A percentile compares a stretch with the other conserved stretches of the same genome.
These are phyloP conservation scores for Lagenaria siceraria DNA, from an alignment of 306 rosid genomes.

Conservation along the genomic window DNA sequence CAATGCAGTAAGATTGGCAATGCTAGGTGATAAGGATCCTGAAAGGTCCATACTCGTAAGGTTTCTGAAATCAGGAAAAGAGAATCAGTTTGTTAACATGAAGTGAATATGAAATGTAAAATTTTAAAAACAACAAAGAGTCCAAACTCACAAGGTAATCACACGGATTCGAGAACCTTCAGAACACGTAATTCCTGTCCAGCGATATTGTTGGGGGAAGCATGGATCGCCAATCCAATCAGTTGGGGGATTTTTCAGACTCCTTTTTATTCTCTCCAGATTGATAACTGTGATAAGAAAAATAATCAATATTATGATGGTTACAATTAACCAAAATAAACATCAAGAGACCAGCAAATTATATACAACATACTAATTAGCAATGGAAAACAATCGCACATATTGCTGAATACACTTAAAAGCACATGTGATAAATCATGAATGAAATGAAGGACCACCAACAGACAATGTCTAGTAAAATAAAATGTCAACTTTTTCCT, in stretches of 20 bases:
- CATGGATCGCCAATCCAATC: conserved; percentile 97
- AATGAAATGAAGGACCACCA: not conserved
- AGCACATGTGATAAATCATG: not conserved
- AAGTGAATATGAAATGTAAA: conserved; percentile 7
- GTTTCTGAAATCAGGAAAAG: conserved; percentile 48
- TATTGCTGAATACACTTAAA: not conserved
- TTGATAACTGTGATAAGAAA: conserved; percentile 49
- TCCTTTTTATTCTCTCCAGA: conserved; percentile 33
- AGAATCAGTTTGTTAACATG: conserved; percentile 16
- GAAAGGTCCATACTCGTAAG: conserved; percentile 72
- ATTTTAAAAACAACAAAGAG: conserved; percentile 7
- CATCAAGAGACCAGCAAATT: not conserved
- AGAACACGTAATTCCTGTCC: conserved; percentile 88
- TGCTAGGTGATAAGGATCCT: conserved; percentile 56
- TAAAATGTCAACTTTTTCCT: not conserved
- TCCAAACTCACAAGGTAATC: conserved; percentile 52
- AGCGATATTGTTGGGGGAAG: conserved; percentile 52
- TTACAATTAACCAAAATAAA: not conserved
- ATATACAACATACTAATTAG: not conserved
- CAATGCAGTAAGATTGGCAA: conserved; percentile 83
- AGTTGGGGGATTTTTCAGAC: conserved; percentile 49
- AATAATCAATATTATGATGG: not conserved
- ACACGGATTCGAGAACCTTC: conserved; percentile 55
- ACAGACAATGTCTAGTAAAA: not conserved
- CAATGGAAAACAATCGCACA: not conserved